Conservation (phyloP, 2,329 filamentous ascomycete genomes). For the Exophiala sp. region DNA sequence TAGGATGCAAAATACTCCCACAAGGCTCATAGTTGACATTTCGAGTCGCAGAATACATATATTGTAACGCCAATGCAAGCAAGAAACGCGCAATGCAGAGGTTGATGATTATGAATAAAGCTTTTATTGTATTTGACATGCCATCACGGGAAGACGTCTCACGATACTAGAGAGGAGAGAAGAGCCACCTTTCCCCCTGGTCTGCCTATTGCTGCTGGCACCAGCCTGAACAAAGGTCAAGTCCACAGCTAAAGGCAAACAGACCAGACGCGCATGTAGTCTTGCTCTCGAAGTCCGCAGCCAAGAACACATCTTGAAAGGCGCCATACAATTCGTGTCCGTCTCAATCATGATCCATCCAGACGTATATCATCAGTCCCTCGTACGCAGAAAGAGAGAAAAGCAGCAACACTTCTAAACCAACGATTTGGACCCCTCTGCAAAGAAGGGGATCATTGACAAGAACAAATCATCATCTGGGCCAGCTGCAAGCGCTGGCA, state of each 20-base stretch:
- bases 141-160: conserved; percentile 18
- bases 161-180: conserved; percentile 13
- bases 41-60: too few relatives aligned
- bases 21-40: too few relatives aligned
- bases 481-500: conserved; percentile 20
- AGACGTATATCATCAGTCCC: conserved; percentile 23
- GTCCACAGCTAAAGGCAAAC: background rate
- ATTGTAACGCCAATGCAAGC: background rate
- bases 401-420: conserved; percentile 18
- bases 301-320: conserved; percentile 17
- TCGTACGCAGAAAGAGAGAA: conserved; percentile 23
- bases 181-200: conserved; percentile 11
- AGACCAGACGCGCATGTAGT: conserved; percentile 9
- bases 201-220: conserved; percentile 2
- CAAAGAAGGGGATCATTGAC: conserved; percentile 7
- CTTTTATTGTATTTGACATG: conserved; percentile 27
- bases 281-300: conserved; percentile 21
- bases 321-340: conserved; percentile 16
- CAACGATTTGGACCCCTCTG: conserved; percentile 7
- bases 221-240: background rate
- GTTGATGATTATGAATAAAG: conserved; percentile 19
- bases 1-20: too few relatives aligned
- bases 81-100: background rate
- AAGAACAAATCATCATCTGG: conserved; percentile 18
- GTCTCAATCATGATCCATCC: conserved; percentile 26